Evolutionary conservation across 2,329 filamentous ascomycete species (phyloP).

Genomic region (Pestalotiopsis sp.): DNA sequence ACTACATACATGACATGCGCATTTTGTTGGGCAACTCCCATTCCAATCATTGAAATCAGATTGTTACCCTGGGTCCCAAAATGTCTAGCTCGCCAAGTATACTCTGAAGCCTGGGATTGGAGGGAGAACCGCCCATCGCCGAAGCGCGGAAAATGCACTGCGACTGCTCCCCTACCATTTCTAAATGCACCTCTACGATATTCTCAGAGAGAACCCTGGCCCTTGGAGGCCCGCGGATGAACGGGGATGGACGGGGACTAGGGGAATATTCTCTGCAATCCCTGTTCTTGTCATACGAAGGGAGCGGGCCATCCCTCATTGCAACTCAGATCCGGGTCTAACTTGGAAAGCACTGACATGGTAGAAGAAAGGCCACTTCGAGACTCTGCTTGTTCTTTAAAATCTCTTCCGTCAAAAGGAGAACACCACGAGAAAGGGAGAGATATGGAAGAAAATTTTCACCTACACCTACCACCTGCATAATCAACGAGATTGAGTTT

Average conservation of each 20-base stretch:
- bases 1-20: background rate
- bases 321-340: background rate
- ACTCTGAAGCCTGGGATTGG: background rate
- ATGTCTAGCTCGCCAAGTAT: background rate
- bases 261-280: background rate
- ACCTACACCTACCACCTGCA: background rate
- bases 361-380: background rate
- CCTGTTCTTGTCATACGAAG: background rate
- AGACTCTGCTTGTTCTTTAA: background rate
- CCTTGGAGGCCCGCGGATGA: background rate
- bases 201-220: background rate
- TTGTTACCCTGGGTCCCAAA: background rate
- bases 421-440: background rate
- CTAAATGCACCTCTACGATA: background rate
- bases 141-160: background rate
- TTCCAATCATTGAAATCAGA: background rate
- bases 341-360: background rate
- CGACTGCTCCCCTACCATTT: background rate
- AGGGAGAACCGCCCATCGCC: background rate
- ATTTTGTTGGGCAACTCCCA: background rate
- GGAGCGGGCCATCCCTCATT: background rate
- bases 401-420: background rate
- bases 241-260: background rate
- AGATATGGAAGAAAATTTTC: background rate
- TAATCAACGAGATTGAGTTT: background rate